A percentile compares a stretch with the other conserved stretches of the same genome.
Evolutionary conservation across 805 yeast species (phyloP).

Genomic region (Barnettozyma vustinii): DNA sequence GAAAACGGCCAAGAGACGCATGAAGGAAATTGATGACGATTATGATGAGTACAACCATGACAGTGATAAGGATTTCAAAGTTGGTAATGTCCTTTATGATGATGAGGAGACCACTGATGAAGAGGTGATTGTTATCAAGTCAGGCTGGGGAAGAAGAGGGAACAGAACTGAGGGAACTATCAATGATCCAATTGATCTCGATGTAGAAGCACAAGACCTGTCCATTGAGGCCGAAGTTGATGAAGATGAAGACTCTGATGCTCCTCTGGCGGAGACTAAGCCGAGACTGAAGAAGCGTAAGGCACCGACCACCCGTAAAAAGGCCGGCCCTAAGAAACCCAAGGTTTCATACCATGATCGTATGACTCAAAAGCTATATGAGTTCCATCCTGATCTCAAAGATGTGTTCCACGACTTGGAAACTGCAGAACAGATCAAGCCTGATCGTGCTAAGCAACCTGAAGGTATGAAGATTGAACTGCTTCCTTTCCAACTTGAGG

Average conservation of each 20-base stretch:
- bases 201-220: constrained; percentile 13
- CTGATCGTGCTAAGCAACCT: constrained; percentile 68
- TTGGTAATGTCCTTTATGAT: constrained; percentile 4
- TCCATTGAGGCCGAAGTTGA: neutral
- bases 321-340: constrained; percentile 32
- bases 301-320: constrained; percentile 14
- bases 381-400: constrained; percentile 72
- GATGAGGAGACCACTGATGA: constrained; percentile 24
- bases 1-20: constrained; percentile 22
- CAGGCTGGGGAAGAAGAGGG: neutral
- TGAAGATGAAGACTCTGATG: constrained; percentile 17
- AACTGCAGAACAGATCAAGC: constrained; percentile 38
- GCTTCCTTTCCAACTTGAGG: constrained; percentile 91
- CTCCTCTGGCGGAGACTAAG: constrained; percentile 24
- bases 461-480: constrained; percentile 65
- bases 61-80: constrained; percentile 21
- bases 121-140: constrained; percentile 18
- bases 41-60: constrained; percentile 30
- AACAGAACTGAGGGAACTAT: constrained; percentile 7
- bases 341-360: constrained; percentile 66
- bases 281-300: constrained; percentile 17
- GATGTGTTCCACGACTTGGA: constrained; percentile 66
- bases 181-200: constrained; percentile 16
- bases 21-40: constrained; percentile 26
- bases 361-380: constrained; percentile 61